Conservation (phyloP, 495 filamentous ascomycete species). For the Friedmanniomyces endolithicus region DNA sequence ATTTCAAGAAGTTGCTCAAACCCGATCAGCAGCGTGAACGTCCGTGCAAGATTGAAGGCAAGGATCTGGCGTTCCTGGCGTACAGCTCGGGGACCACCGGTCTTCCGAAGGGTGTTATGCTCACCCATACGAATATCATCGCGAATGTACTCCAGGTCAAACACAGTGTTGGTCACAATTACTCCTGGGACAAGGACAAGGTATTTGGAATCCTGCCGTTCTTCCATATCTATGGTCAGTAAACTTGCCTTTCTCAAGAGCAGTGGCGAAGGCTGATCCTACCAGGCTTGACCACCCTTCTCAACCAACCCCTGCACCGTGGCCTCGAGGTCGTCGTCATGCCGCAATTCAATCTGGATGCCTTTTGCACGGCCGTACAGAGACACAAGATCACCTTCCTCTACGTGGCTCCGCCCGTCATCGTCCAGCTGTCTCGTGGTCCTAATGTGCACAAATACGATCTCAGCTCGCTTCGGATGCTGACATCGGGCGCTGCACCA, state of each 20-base stretch:
- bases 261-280: background rate
- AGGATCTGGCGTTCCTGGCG: constrained; percentile 56
- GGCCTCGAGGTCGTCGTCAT: constrained; percentile 66
- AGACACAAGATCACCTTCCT: constrained; percentile 60
- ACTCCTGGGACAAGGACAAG: constrained; percentile 44
- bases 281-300: constrained; percentile 37
- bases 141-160: constrained; percentile 51
- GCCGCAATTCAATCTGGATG: constrained; percentile 70
- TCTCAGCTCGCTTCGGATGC: constrained; percentile 62
- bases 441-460: constrained; percentile 68
- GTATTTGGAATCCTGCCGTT: constrained; percentile 78
- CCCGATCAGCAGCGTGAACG: constrained; percentile 41
- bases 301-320: constrained; percentile 51
- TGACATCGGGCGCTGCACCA: constrained; percentile 85
- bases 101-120: constrained; percentile 83
- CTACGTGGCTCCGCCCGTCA: constrained; percentile 77
- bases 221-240: constrained; percentile 76
- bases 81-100: constrained; percentile 91
- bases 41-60: constrained; percentile 37
- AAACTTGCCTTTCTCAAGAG: constrained; percentile 1
- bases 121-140: constrained; percentile 72
- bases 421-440: constrained; percentile 68
- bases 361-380: constrained; percentile 65
- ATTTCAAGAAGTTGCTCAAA: constrained; percentile 64
- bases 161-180: constrained; percentile 39